phyloP scores from a whole-genome alignment of 768 basidiomycete species.

The Tylopilus plumbeoviolaceoides region DNA sequence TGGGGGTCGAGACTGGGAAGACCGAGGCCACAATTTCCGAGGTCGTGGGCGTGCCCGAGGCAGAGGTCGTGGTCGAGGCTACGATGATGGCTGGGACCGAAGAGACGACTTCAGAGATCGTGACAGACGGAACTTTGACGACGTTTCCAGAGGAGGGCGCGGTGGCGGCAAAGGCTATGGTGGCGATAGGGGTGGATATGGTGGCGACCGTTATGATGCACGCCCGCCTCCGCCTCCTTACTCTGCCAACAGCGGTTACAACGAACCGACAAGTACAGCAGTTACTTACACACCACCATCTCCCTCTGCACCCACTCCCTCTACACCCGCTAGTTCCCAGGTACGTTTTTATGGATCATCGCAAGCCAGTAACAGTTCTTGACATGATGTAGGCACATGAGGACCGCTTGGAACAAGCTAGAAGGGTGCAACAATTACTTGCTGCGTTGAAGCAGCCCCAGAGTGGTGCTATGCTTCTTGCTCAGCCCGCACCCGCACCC shows the following conservation, averaged over 20 bases:
- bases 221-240: conserved; percentile 34
- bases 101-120: conserved; percentile 41
- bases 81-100: conserved; percentile 44
- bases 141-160: conserved; percentile 34
- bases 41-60: conserved; percentile 39
- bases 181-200: conserved; percentile 40
- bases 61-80: conserved; percentile 36
- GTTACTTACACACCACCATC: conserved; percentile 27
- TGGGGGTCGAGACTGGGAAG: conserved; percentile 47
- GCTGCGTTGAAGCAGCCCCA: conserved; percentile 77
- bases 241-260: conserved; percentile 18
- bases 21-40: conserved; percentile 34
- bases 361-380: background rate
- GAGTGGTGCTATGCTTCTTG: conserved; percentile 23
- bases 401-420: conserved; percentile 84
- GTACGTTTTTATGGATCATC: conserved; percentile 24
- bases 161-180: conserved; percentile 36
- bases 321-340: conserved; percentile 15
- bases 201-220: conserved; percentile 42
- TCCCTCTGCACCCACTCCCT: conserved; percentile 1
- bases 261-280: conserved; percentile 21
- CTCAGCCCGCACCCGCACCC: conserved; percentile 33
- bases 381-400: conserved; percentile 35
- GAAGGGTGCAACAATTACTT: conserved; percentile 78
- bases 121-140: conserved; percentile 32